phyloP scores from a whole-genome alignment of 2,329 filamentous ascomycete species.

The Colletotrichum sp. region DNA sequence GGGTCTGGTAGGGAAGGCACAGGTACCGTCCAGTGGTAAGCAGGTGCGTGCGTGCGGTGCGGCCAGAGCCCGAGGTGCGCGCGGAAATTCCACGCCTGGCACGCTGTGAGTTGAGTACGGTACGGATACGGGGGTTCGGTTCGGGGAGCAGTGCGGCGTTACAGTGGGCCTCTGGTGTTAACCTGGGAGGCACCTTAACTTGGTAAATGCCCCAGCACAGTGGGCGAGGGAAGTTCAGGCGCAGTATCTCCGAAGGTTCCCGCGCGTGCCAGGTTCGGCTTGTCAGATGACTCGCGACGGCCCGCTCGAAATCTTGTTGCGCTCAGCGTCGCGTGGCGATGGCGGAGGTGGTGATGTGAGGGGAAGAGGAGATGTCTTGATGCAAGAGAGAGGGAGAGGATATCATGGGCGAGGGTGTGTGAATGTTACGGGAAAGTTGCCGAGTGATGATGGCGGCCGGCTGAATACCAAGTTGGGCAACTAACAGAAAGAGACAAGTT shows the following conservation, averaged over 20 bases:
- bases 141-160: not conserved
- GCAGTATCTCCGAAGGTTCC: constrained; percentile 18
- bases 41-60: constrained; percentile 1
- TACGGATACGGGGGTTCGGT: constrained; percentile 3
- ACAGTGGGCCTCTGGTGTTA: not conserved
- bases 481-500: not conserved
- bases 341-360: not conserved
- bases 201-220: not conserved
- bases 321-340: not conserved
- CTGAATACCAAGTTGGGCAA: not conserved
- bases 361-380: not conserved
- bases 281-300: constrained; percentile 20
- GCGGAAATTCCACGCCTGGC: not conserved
- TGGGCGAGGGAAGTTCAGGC: not conserved
- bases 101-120: not conserved
- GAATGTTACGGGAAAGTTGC: not conserved
- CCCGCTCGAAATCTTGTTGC: constrained; percentile 14
- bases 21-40: not conserved
- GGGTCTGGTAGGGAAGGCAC: not conserved
- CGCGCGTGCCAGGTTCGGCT: not conserved
- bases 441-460: not conserved
- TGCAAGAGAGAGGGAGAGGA: not conserved
- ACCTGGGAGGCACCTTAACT: not conserved
- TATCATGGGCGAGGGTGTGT: not conserved
- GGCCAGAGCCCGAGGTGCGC: not conserved